These are phyloP conservation scores for Claviceps sp. DNA, from an alignment of 2,329 filamentous ascomycete species.

Conservation along the genomic window DNA sequence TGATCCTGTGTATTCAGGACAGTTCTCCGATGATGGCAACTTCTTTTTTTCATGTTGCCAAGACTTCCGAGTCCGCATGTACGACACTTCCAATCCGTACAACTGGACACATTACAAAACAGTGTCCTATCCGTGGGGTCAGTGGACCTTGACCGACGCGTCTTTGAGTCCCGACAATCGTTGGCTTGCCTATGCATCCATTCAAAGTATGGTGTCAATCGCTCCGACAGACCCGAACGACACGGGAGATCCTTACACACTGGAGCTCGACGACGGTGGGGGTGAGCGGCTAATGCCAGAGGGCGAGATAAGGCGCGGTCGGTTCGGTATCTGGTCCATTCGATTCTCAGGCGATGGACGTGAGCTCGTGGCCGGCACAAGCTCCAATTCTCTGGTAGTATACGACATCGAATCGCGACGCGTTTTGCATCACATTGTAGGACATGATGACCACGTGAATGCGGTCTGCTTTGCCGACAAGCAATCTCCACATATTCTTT, in stretches of 20 bases:
- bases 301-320: slow-evolving; percentile 16
- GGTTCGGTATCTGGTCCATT: slow-evolving; percentile 71
- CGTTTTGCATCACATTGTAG: slow-evolving; percentile 60
- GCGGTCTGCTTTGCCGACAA: slow-evolving; percentile 92
- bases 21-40: slow-evolving; percentile 93
- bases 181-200: slow-evolving; percentile 84
- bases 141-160: slow-evolving; percentile 94
- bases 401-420: slow-evolving; percentile 79
- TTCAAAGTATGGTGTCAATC: slow-evolving; percentile 70
- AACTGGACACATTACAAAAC: slow-evolving; percentile 95
- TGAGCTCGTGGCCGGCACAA: slow-evolving; percentile 83
- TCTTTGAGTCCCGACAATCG: slow-evolving; percentile 83
- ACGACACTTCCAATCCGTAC: slow-evolving; percentile 91
- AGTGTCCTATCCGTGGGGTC: slow-evolving; percentile 68
- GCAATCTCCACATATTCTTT: slow-evolving; percentile 80
- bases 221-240: slow-evolving; percentile 79
- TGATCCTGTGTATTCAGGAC: slow-evolving; percentile 79
- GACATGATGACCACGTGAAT: slow-evolving; percentile 83
- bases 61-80: slow-evolving; percentile 92
- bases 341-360: slow-evolving; percentile 85
- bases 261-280: slow-evolving; percentile 46
- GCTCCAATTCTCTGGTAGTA: slow-evolving; percentile 64
- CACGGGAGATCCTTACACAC: slow-evolving; percentile 59
- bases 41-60: slow-evolving; percentile 92
- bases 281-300: slow-evolving; percentile 8